Evolutionary conservation across 1,139 yeast genomes (phyloP), one percentile per base, ranked within the genome.

Genomic region (Waltiozyma sp.): DNA sequence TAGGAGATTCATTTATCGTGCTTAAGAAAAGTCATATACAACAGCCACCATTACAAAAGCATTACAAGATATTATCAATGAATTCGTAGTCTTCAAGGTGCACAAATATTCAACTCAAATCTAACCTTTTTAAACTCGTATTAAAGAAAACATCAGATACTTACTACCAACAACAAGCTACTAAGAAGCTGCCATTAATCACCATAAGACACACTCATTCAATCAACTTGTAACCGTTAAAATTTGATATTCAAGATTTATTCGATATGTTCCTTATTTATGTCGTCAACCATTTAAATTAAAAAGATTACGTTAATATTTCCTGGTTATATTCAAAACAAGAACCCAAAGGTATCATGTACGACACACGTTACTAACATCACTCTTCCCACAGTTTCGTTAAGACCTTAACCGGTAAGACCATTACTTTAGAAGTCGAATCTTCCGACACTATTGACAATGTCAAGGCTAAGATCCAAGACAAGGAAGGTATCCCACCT

Each of bases 401-500:
- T 69, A 82, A 82, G 75, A 82, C 91, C 65, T 72, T 82, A 67
- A 82, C 91, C 58, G 91, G 91, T 67, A 82, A 82, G 78, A 82
- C 93, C 69, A 83, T 84, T 72, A 85, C 94, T 70, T 81, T 85
- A 64, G 95, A 85, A 77, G 95, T 85, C 63, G 95, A 85, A 75
- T 83, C 94, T 60, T 81, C 91, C 58, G 95, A 85, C 79, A 84
- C 94, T 64, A 85, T 85, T 69, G 94, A 85, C 79, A 85, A 85
- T 63, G 94, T 85, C 74, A 85, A 85, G 77, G 75, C 89, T 64
- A 85, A 85, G 80, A 85, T 85, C 66, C 93, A 84, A 73, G 94
- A 85, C 77, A 84, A 84, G 77, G 95, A 85, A 71, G 94, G 94
- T 64, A 85, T 85, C 58, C 95, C 95, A 66, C 94, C 94, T 64